Evolutionary conservation across 352 stramenopile species (phyloP), one percentile per base, ranked within the genome.

Genomic region (Aphanomyces cochlioides): DNA sequence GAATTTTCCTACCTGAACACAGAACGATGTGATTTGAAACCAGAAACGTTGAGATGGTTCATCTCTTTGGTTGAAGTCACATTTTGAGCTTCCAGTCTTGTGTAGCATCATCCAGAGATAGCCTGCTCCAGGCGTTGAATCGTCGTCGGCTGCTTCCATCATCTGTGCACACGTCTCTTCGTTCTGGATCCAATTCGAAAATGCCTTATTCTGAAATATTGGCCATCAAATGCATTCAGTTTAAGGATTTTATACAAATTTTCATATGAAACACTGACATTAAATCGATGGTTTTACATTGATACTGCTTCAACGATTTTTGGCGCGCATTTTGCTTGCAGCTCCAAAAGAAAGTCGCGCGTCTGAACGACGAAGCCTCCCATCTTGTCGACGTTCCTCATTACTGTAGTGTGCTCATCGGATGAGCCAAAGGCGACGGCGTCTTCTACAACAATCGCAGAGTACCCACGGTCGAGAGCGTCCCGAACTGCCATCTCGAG

Each of bases 401-500:
- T 57, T 10, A 73, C 47, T 15, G 72, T 70, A 39, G 70, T 34
- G 34, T 75, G 69, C 47, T 64, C 59, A 21, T 75, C 64, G 8
- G 28, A 17, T 5, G 50, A 53, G 6, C 63, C 64, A n/a, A 72
- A 72, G 3, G 66, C 66, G 7, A 89, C 68, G 4, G 89, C 89
- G 72, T 97, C 91, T 47, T 87, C 75, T 10, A 96, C 58, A 4
- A 97, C 78, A 4, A 87, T 92, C 36, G 96, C 84, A 47, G 96
- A 79, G 74, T 92, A 97, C 15, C 91, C 90, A 45, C 89, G 82
- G 71, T 97, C 89, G 5, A 95, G 74, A 6, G 89, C 91, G 61
- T 89, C 90, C 67, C 89, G 85, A 7, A 94, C 83, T 34, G 86
- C 89, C 34, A 80, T 76, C 59, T 92, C 82, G 36, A 97, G 78